phyloP scores from a whole-genome alignment of 2,329 filamentous ascomycete genomes.

The Zasmidium citrigriseum region DNA sequence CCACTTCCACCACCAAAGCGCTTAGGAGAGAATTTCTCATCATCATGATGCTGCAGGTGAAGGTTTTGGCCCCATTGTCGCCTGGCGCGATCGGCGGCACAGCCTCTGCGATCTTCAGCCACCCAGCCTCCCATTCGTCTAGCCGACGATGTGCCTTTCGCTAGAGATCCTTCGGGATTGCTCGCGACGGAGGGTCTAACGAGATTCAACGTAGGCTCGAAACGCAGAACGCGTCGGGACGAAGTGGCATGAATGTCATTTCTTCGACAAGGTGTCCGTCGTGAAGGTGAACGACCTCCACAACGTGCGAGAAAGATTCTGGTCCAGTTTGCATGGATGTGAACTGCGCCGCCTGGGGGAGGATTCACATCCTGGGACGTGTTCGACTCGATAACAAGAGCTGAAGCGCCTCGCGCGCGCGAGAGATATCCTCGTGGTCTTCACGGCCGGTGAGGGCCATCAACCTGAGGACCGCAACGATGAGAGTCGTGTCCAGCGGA shows the following conservation, averaged over 20 bases:
- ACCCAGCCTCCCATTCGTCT: neutral
- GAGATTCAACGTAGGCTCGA: neutral
- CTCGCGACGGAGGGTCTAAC: neutral
- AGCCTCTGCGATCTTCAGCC: too few relatives aligned
- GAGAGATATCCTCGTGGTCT: neutral
- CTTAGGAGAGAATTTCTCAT: too few relatives aligned
- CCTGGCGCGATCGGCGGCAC: neutral
- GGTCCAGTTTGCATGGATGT: neutral
- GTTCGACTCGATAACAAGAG: neutral
- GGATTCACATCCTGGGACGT: neutral
- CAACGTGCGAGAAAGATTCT: neutral
- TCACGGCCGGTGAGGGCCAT: neutral
- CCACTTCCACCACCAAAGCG: too few relatives aligned
- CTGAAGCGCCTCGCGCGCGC: neutral
- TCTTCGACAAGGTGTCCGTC: neutral
- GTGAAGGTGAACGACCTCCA: neutral
- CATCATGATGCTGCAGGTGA: neutral
- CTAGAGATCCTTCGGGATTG: neutral
- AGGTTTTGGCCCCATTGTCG: neutral
- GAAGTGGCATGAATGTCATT: neutral
- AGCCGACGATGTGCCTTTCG: neutral
- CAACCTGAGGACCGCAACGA: neutral
- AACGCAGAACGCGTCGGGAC: neutral
- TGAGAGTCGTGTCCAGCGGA: slow-evolving; percentile 5
- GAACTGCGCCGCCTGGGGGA: neutral